Base-by-base conservation (phyloP, 108 stramenopile species). In the Nitzschia inconspicua region DNA sequence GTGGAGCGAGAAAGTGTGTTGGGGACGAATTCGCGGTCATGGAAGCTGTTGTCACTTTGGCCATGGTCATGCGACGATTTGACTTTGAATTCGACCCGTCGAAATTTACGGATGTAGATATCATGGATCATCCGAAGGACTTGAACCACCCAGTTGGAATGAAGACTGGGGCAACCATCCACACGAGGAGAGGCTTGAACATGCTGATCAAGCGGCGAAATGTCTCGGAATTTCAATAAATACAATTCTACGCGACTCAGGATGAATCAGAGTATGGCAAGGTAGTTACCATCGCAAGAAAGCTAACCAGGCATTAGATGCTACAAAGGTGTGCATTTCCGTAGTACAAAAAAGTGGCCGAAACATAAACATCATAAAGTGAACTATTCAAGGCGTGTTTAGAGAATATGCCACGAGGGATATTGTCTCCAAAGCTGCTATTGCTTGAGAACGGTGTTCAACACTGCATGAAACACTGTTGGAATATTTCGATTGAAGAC, bases 1-100 rank as follows among this genome's bases (percentile, higher is more conserved):
- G 88, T 20, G 97, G 97, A 6, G 77, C 91, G 39, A 81, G 97
- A 31, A 98, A 96, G 68, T 98, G 97, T 63, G 87, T 98, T 11
- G 97, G 97, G 2, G 97, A 98, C 66, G 92, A 98, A 52, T 98
- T 98, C 68, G 97, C 97, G 3, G 73, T 83, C 13, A 70, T 98
- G 69, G 97, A 98, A 66, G 94, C 95, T 10, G 88, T 87, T 1
- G 93, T 95, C 7, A 95, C 94, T 13, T 73, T 98, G 37, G 82
- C 95, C 3, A 95, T 90, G 84, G 84, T 96, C 40, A 60, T 94
- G 52, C 76, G 92, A 27, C 78, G 93, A 26, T 95, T 85, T 63
- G 88, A 89, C n/a, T 98, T 98, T 65, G 93, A 93, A 19, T 98
- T 98, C 65, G 93, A 93, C 46, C 59, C 39, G 6, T 57, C 61